Evolutionary conservation across 371 early-diverging fungal genomes (phyloP).

Genomic region (Mortierella polycephala): DNA sequence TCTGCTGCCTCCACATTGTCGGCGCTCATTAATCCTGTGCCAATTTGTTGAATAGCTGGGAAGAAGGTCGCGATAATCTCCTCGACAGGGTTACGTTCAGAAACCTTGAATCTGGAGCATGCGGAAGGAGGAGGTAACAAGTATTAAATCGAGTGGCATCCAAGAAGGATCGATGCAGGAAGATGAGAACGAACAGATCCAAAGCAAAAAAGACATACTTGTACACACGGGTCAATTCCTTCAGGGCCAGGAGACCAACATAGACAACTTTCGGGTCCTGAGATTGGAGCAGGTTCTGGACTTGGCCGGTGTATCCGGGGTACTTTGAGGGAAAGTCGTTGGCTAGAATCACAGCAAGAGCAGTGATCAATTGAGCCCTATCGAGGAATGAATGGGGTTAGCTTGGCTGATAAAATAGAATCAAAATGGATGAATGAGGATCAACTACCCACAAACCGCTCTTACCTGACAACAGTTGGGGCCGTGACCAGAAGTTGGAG

Average conservation of each 20-base stretch:
- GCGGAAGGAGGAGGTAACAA: not conserved
- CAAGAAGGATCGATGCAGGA: too few species aligned
- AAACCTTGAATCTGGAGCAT: constrained; percentile 41
- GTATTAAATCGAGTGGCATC: not conserved
- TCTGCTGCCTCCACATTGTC: constrained; percentile 81
- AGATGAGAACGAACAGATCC: constrained; percentile 5
- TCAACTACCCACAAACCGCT: not conserved
- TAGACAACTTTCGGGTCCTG: constrained; percentile 71
- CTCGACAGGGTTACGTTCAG: constrained; percentile 68
- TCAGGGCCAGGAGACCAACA: constrained; percentile 80
- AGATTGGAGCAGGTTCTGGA: constrained; percentile 68
- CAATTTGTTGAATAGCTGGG: constrained; percentile 78
- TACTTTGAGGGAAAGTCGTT: constrained; percentile 84
- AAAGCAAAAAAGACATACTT: constrained; percentile 65
- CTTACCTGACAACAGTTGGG: constrained; percentile 77
- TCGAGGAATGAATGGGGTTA: not conserved
- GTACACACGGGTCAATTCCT: constrained; percentile 81
- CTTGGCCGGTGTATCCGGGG: constrained; percentile 78
- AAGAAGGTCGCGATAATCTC: constrained; percentile 78
- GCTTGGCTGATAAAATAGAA: not conserved
- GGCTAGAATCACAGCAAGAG: constrained; percentile 71
- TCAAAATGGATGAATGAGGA: not conserved
- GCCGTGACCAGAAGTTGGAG: constrained; percentile 75
- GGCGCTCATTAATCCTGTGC: constrained; percentile 61
- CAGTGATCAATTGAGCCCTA: constrained; percentile 79